Conservation (phyloP, 805 yeast species). For the Wickerhamia fluorescens region DNA sequence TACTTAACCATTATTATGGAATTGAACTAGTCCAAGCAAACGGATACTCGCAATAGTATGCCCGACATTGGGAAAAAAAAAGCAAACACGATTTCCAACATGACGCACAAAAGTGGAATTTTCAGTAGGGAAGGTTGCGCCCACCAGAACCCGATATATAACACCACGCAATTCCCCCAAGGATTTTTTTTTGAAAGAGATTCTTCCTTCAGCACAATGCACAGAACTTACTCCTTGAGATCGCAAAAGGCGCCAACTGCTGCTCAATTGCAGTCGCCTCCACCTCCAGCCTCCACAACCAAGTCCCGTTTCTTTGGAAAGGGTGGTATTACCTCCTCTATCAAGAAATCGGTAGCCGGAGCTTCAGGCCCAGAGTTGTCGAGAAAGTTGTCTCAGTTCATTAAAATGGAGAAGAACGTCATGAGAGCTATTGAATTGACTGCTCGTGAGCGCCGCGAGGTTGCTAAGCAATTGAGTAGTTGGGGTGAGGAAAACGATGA, state of each 20-base stretch:
- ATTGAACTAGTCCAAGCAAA: no score
- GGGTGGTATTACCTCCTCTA: constrained; percentile 53
- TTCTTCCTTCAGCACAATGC: constrained; percentile 58
- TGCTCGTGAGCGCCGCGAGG: constrained; percentile 72
- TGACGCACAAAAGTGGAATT: no score
- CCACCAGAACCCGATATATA: no score
- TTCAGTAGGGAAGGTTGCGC: no score
- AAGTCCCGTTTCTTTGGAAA: constrained; percentile 88
- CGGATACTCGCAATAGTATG: no score
- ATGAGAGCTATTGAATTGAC: constrained; percentile 73
- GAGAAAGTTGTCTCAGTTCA: constrained; percentile 63
- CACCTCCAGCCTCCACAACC: constrained; percentile 91
- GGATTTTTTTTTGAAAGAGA: no score
- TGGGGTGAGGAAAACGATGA: constrained; percentile 90
- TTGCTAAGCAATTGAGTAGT: constrained; percentile 71
- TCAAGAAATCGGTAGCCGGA: constrained; percentile 71
- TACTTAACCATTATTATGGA: no score
- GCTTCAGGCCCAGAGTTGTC: constrained; percentile 75
- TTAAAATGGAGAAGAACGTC: constrained; percentile 77
- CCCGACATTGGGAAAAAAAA: no score
- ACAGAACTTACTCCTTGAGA: constrained; percentile 97
- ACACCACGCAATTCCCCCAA: no score
- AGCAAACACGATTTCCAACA: no score
- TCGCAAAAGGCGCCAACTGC: constrained; percentile 96
- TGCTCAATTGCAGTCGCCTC: constrained; percentile 86